Conservation (phyloP, 352 stramenopile genomes). For the Detonula confervacea region DNA sequence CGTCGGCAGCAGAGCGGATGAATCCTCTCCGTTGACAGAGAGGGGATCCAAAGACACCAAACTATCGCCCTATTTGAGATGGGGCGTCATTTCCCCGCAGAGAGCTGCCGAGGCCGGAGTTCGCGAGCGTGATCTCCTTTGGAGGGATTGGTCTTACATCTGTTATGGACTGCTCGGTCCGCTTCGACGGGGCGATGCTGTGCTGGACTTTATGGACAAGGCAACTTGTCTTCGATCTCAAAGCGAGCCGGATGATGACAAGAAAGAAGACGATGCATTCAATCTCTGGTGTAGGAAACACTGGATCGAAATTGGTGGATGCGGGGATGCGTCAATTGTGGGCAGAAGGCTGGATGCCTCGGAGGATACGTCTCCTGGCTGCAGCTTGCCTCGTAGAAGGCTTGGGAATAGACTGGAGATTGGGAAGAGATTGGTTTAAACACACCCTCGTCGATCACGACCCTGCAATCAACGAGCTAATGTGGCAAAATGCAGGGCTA, state of each 20-base stretch:
- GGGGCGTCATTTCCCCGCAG: slow-evolving; percentile 45
- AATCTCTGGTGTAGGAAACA: slow-evolving; percentile 55
- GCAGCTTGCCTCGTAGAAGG: slow-evolving; percentile 46
- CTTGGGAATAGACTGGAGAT: slow-evolving; percentile 49
- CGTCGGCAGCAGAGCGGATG: neutral
- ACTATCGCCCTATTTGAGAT: slow-evolving; percentile 49
- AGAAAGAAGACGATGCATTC: slow-evolving; percentile 36
- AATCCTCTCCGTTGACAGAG: slow-evolving; percentile 26
- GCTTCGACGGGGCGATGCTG: slow-evolving; percentile 22
- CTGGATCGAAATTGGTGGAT: slow-evolving; percentile 43
- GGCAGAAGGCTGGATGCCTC: slow-evolving; percentile 47
- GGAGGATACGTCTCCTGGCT: slow-evolving; percentile 29
- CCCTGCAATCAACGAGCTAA: slow-evolving; percentile 53
- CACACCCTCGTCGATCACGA: slow-evolving; percentile 56
- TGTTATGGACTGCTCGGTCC: slow-evolving; percentile 32
- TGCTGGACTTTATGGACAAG: slow-evolving; percentile 38
- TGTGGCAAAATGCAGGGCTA: slow-evolving; percentile 62
- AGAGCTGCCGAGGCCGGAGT: slow-evolving; percentile 27
- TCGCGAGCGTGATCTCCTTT: slow-evolving; percentile 36
- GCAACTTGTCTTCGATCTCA: neutral
- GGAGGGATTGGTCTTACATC: slow-evolving; percentile 44
- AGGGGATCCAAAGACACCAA: slow-evolving; percentile 34
- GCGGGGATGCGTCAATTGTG: slow-evolving; percentile 57
- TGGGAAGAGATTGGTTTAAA: slow-evolving; percentile 49
- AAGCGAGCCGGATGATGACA: neutral